Evolutionary conservation across 2,329 filamentous ascomycete species (phyloP).

Genomic region (Monilinia laxa): DNA sequence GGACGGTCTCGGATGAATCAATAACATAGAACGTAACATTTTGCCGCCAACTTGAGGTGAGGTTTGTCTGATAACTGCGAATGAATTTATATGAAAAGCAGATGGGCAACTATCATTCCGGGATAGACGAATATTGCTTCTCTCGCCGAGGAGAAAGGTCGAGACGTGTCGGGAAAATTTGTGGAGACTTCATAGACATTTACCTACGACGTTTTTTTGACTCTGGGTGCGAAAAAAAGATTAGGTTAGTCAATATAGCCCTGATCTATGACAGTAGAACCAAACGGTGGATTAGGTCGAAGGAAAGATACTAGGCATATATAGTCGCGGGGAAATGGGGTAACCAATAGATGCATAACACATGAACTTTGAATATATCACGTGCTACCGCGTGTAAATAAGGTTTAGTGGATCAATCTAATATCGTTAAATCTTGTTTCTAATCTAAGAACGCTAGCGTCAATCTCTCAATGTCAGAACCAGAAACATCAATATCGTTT

Average conservation of each 20-base stretch:
- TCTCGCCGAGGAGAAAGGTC: neutral
- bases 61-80: neutral
- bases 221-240: neutral
- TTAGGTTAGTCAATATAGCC: neutral
- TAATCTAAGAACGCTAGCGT: neutral
- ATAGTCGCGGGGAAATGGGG: neutral
- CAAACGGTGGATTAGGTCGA: neutral
- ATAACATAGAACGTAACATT: neutral
- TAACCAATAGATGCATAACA: neutral
- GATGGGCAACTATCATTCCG: neutral
- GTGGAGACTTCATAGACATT: neutral
- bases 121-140: neutral
- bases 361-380: neutral
- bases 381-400: neutral
- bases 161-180: neutral
- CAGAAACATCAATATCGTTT: slow-evolving; percentile 12
- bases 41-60: neutral
- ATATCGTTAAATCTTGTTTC: neutral
- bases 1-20: neutral
- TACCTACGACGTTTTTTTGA: neutral
- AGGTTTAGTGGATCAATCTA: neutral
- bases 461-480: neutral
- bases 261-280: neutral
- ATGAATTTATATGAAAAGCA: neutral
- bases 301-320: neutral